Base-by-base conservation (phyloP, 2,329 filamentous ascomycete genomes). In the Pyrenochaeta sp. region DNA sequence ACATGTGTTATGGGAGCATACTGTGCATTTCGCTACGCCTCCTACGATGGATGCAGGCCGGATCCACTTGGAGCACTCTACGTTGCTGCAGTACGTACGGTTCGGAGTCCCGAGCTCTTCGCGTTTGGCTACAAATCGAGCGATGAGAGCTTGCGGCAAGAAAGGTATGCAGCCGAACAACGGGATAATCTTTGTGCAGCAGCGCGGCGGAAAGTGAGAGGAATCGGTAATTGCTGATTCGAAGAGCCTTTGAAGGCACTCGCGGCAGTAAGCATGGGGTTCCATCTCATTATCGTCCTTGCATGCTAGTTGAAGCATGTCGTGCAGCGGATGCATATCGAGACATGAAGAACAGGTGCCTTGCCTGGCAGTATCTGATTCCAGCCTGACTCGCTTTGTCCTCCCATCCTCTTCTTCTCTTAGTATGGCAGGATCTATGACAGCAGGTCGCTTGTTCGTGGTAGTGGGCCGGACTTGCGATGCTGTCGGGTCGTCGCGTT, bases 131-230 rank as follows among this genome's bases (percentile, higher is more conserved):
- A 59, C 13, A 19, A 62, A 67, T 1, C 56, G 39, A 3, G 22
- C 36, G 10, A 60, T 10, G 9, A 60, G 27, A 0, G 50, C 51
- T 2, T 24, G 27, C 0, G 57, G n/a, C 22, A 67, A 50, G 49
- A 61, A 59, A 0, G 37, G 56, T 12, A 6, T 34, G 45, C 56
- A 60, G 7, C 37, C 30, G 13, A 39, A 40, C 1, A 67, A n/a
- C 5, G 58, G 45, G 32, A 72, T 65, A 5, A 52, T 57, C 43
- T 44, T 49, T 10, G 49, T 32, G 37, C 63, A 71, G 58, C 64
- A 73, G 9, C 64, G 63, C 1, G 68, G 68, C 3, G 66, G 68
- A 32, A 72, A 72, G 15, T 61, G 45, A 2, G 43, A 48, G 3
- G 60, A 42, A 40, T 72, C 66, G 0, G 50, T 56, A 5, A 67